A percentile compares a stretch with the other conserved stretches of the same genome.
phyloP scores from a whole-genome alignment of 441 rosid genomes.

The Gossypium aridum region DNA sequence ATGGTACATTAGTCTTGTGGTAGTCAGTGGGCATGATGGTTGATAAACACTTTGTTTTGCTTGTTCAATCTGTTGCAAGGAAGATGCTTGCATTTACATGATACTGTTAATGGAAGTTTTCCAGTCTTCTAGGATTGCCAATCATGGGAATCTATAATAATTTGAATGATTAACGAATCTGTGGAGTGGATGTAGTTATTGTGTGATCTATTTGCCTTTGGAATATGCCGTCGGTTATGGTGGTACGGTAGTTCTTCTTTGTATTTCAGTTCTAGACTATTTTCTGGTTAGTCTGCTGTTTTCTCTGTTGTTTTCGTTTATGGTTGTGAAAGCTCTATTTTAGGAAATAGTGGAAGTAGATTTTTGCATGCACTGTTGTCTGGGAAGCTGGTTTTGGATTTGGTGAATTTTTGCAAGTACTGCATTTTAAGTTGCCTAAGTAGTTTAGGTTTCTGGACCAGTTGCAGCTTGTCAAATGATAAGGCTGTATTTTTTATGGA shows the following conservation, averaged over 20 bases:
- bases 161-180: neutral
- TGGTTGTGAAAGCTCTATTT: neutral
- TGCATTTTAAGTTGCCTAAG: neutral
- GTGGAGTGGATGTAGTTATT: neutral
- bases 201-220: neutral
- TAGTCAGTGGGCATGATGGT: neutral
- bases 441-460: neutral
- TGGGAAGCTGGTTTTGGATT: neutral
- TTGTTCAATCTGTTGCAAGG: neutral
- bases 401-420: neutral
- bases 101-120: neutral
- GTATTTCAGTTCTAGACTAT: neutral
- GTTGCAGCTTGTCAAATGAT: neutral
- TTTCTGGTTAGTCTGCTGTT: neutral
- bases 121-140: neutral
- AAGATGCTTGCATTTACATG: neutral
- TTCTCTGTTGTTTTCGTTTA: neutral
- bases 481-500: neutral
- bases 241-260: neutral
- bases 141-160: neutral
- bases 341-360: neutral
- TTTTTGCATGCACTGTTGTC: neutral
- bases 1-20: neutral
- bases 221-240: neutral
- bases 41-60: neutral